Evolutionary conservation across 306 rosid species (phyloP), one percentile per base, ranked within the genome.

Genomic region (Parietaria judaica): DNA sequence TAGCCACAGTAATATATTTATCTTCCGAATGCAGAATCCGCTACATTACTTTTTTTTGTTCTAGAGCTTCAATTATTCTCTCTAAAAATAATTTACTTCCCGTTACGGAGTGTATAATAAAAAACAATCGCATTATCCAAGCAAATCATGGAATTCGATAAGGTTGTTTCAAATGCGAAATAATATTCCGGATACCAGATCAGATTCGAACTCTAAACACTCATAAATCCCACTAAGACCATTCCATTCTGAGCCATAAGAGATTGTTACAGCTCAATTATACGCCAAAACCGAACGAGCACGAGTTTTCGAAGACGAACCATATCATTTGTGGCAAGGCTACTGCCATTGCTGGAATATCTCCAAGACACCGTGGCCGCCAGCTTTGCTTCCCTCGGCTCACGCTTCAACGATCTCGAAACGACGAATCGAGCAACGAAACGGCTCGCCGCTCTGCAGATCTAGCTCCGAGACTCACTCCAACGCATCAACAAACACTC

Each of bases 341-440:
- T 73, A 82, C 85, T 79, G 84, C 97, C 95, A 72, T 87, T 90
- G 81, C 76, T 83, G 86, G 91, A 79, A 53, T 31, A 67, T 80
- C 96, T 80, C 96, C 98, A 88, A 77, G 86, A 66, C 31, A 81
- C 60, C 48, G 97, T 66, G 11, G 97, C 73, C 56, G 99, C 91
- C 99, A 94, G 86, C 71, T 83, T 78, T 13, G 70, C 74, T 84
- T 74, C 37, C 68, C 72, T 83, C 74, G 36, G 50, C 65, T 69
- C 64, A 69, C 53, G 15, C 53, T 49, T 49, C 45, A n/a, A 78
- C 74, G 49, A 70, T 68, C 51, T 61, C 43, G n/a, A 66, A 62
- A 39, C 5, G 14, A n/a, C 73, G 68, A 70, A 73, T 64, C 69
- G 49, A 71, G 51, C 53, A 50, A 68, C 73, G n/a, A 62, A 23